Conservation (phyloP, 1,139 yeast genomes). For the Suhomyces maxii region DNA sequence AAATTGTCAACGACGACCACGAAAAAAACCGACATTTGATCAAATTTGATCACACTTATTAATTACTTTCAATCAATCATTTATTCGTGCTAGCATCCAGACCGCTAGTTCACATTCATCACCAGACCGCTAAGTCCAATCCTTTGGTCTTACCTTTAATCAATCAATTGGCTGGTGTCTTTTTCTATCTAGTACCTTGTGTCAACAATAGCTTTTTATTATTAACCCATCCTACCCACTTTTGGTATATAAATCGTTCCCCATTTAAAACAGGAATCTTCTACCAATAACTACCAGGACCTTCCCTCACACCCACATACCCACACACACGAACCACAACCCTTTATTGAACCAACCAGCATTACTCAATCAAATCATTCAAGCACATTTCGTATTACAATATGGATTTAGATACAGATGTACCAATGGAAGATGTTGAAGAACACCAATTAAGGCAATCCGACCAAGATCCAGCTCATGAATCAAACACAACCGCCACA, state of each 20-base stretch:
- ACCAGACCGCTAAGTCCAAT: constrained; percentile 1
- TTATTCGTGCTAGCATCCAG: constrained; percentile 1
- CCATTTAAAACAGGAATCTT: background rate
- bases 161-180: constrained; percentile 1
- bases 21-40: constrained; percentile 7
- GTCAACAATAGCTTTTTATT: background rate
- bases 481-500: constrained; percentile 16
- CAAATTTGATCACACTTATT: constrained; percentile 7
- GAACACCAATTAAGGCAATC: constrained; percentile 42
- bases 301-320: background rate
- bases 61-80: constrained; percentile 7
- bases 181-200: background rate
- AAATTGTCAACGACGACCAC: constrained; percentile 10
- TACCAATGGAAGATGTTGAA: constrained; percentile 69
- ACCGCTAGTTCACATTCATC: constrained; percentile 4
- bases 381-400: background rate
- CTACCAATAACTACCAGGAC: background rate
- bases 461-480: constrained; percentile 12
- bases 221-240: background rate
- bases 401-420: constrained; percentile 70
- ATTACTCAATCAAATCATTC: background rate
- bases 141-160: background rate
- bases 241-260: background rate
- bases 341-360: background rate
- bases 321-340: background rate